Conservation (phyloP, 176 grass and related monocot genomes). For the Panicum miliaceum region DNA sequence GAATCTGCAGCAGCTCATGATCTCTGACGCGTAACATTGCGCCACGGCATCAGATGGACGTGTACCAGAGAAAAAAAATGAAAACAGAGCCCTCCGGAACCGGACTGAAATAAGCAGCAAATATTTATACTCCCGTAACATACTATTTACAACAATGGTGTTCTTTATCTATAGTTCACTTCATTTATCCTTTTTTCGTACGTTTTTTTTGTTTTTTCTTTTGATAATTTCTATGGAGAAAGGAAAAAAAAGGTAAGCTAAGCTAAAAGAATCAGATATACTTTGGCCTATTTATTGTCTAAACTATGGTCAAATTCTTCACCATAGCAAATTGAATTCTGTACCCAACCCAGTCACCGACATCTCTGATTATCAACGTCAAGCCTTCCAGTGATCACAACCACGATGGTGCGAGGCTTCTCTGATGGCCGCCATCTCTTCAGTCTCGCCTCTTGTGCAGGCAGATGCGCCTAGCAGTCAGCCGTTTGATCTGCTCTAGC, state of each 20-base stretch:
- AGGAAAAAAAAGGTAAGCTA: constrained; percentile 29
- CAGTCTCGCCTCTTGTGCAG: not conserved
- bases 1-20: not conserved
- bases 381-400: not conserved
- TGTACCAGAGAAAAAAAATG: not conserved
- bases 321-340: constrained; percentile 60
- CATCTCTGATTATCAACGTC: not conserved
- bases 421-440: not conserved
- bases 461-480: not conserved
- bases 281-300: constrained; percentile 63
- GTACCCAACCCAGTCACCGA: not conserved
- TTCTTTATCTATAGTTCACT: not conserved
- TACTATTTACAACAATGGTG: constrained; percentile 47
- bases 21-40: not conserved
- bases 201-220: not conserved
- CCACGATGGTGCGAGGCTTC: constrained; percentile 15
- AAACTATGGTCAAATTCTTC: constrained; percentile 45
- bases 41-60: not conserved
- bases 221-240: not conserved
- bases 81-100: not conserved
- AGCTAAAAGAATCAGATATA: constrained; percentile 61
- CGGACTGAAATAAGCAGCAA: not conserved
- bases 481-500: constrained; percentile 15
- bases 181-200: not conserved
- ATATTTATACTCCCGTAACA: constrained; percentile 20